These are phyloP conservation scores for Erysiphe pulchra DNA, from an alignment of 2,329 filamentous ascomycete genomes.

Conservation along the genomic window DNA sequence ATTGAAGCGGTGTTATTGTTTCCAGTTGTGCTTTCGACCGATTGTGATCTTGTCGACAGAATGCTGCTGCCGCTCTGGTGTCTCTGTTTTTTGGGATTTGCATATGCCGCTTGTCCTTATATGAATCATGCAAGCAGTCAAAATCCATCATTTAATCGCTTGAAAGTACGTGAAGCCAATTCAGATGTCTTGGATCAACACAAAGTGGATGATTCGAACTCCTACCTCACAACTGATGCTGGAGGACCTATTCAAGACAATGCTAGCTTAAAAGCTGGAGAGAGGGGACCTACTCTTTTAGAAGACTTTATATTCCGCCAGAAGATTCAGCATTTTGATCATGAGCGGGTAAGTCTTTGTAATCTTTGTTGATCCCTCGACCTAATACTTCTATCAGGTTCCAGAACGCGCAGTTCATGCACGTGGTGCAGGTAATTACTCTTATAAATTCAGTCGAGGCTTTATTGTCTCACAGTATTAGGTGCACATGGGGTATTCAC, in stretches of 20 bases:
- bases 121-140: conserved; percentile 13
- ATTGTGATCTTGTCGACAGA: no score
- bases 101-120: conserved; percentile 17
- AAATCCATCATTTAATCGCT: conserved; percentile 1
- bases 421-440: conserved; percentile 25
- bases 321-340: conserved; percentile 45
- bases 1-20: no score
- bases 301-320: conserved; percentile 52
- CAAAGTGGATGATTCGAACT: conserved; percentile 24
- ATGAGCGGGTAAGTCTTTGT: conserved; percentile 30
- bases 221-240: conserved; percentile 37
- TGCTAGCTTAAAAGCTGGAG: conserved; percentile 37
- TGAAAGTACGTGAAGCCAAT: conserved; percentile 1
- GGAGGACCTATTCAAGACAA: conserved; percentile 44
- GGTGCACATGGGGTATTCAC: conserved; percentile 44
- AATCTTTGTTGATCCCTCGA: background rate
- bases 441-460: background rate
- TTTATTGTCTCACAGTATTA: background rate
- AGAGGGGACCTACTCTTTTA: conserved; percentile 38
- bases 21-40: no score
- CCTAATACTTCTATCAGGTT: conserved; percentile 15
- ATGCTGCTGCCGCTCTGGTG: background rate
- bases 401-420: conserved; percentile 45
- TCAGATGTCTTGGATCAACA: conserved; percentile 15
- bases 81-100: conserved; percentile 7